Evolutionary conservation across 2,329 filamentous ascomycete species (phyloP).

Genomic region (Periglandula ipomoeae): DNA sequence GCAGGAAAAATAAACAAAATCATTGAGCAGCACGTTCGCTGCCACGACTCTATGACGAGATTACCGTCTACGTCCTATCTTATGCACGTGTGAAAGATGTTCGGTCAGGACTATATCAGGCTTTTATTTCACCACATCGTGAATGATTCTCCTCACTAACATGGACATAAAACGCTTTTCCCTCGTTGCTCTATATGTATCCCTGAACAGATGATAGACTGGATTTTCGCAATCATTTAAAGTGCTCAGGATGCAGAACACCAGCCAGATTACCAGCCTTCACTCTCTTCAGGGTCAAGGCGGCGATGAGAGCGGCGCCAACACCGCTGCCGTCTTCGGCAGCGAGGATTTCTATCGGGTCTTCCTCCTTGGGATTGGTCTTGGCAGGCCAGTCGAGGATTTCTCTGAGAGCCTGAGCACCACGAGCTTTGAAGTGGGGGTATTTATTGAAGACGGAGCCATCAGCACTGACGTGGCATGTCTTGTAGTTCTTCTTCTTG

Average conservation of each 20-base stretch:
- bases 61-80: background rate
- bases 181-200: background rate
- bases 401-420: slow-evolving; percentile 81
- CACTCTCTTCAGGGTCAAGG: slow-evolving; percentile 56
- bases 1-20: background rate
- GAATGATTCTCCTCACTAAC: background rate
- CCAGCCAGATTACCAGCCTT: slow-evolving; percentile 54
- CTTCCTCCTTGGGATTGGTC: slow-evolving; percentile 59
- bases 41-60: background rate
- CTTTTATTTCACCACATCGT: background rate
- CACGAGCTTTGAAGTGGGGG: slow-evolving; percentile 91
- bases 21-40: background rate
- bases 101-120: background rate
- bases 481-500: slow-evolving; percentile 86
- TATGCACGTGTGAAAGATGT: background rate
- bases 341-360: slow-evolving; percentile 78
- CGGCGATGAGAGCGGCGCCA: slow-evolving; percentile 90
- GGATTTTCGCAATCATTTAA: slow-evolving; percentile 20
- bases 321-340: slow-evolving; percentile 96
- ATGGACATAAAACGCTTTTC: background rate
- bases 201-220: background rate
- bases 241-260: slow-evolving; percentile 58
- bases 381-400: slow-evolving; percentile 88
- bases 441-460: slow-evolving; percentile 99
- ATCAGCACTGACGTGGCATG: slow-evolving; percentile 91